Evolutionary conservation across 2,329 filamentous ascomycete genomes (phyloP), one percentile per base, ranked within the genome.

Genomic region (Albifimbria verrucaria): DNA sequence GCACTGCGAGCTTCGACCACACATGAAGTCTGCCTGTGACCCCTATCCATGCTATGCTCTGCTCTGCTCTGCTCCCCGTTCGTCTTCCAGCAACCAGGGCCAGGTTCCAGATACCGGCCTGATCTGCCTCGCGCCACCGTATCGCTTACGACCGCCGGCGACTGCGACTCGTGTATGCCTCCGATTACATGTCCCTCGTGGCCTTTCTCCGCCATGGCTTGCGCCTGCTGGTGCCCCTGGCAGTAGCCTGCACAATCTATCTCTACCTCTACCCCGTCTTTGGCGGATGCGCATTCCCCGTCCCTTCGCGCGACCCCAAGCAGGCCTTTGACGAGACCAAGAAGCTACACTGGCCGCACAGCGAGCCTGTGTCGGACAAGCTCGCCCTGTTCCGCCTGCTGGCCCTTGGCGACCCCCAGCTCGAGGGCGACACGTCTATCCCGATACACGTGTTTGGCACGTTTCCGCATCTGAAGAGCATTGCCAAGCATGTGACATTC

Each of bases 401-500:
- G 15, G 86, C 92, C 1, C 82, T 97, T 21, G 93, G 89, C 55
- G 93, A 97, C 69, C 93, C 93, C 5, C 93, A 97, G 69, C 82
- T 97, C 51, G 93, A 97, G 73, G 93, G 93, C 62, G 90, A 96
- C 67, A 91, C 88, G 2, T 92, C 90, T 7, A 86, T 97, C 23
- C 88, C 87, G 17, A 79, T 78, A 50, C 73, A 76, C 32, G 75
- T 79, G 57, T 69, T 79, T 36, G 74, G 77, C 45, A 68, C 75
- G 2, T 80, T 86, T 49, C 81, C 82, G 1, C 80, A 86, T 60
- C 61, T 80, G 3, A 72, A 71, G 51, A 73, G 69, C 57, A 72
- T 80, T 20, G 67, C 72, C 49, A 68, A 70, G 25, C 80, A 80
- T 53, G 63, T 76, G 44, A 76, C 77, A 6, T 80, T 79, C 47